Conservation (phyloP, 805 yeast genomes). For the Candida sanyiensis region DNA sequence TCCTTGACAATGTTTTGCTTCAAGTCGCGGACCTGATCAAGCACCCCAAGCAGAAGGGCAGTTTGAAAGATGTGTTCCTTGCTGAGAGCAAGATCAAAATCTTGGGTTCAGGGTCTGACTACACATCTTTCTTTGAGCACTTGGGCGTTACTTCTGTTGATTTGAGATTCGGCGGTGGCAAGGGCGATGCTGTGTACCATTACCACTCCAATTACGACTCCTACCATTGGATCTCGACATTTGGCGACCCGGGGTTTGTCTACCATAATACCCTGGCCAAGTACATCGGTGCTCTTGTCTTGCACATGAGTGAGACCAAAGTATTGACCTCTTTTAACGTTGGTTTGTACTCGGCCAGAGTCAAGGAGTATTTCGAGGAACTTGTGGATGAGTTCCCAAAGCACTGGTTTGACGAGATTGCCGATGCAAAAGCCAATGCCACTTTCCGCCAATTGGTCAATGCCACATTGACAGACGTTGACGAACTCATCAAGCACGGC, state of each 20-base stretch:
- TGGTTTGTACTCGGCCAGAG: conserved; percentile 33
- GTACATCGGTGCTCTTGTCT: conserved; percentile 43
- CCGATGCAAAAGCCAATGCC: conserved; percentile 8
- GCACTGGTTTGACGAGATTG: conserved; percentile 22
- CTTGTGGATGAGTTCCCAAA: conserved; percentile 33
- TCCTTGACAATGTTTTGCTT: conserved; percentile 43
- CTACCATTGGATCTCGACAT: conserved; percentile 59
- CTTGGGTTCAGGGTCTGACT: conserved; percentile 71
- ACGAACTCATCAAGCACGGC: conserved; percentile 21
- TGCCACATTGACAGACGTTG: conserved; percentile 26
- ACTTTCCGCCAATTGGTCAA: conserved; percentile 27
- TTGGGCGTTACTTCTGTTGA: conserved; percentile 58
- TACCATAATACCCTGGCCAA: conserved; percentile 53
- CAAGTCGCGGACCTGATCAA: conserved; percentile 39
- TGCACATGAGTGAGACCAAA: conserved; percentile 44
- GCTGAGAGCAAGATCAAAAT: conserved; percentile 33
- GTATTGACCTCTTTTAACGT: conserved; percentile 36
- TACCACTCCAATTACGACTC: conserved; percentile 76
- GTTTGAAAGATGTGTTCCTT: conserved; percentile 26
- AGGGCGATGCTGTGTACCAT: conserved; percentile 57
- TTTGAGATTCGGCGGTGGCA: conserved; percentile 43
- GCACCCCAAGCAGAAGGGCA: conserved; percentile 34
- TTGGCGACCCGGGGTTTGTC: conserved; percentile 57
- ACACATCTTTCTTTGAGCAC: conserved; percentile 53
- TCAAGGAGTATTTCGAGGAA: conserved; percentile 34